Percentiles rank a stretch among this genome's conserved stretches.
These are phyloP conservation scores for Talaromyces trachyspermus DNA, from an alignment of 495 filamentous ascomycete species.

Conservation along the genomic window DNA sequence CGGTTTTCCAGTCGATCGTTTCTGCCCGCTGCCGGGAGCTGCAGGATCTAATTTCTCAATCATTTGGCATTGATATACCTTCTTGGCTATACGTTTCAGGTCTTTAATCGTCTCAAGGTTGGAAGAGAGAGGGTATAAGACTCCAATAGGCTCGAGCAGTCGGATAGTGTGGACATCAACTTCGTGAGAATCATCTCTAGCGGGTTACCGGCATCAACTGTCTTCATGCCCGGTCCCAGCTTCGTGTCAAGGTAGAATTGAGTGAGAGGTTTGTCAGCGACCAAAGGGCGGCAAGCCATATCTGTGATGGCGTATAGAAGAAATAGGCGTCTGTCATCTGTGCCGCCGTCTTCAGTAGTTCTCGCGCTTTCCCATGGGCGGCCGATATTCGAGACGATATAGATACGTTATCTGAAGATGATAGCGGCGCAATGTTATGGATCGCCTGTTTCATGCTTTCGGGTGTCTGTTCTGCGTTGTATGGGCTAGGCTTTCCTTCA, in stretches of 20 bases:
- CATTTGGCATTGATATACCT: constrained; percentile 72
- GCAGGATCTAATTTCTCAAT: constrained; percentile 48
- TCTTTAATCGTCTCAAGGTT: constrained; percentile 42
- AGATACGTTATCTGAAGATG: constrained; percentile 17
- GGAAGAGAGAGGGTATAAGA: constrained; percentile 34
- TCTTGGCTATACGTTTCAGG: constrained; percentile 57
- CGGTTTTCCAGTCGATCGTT: constrained; percentile 24
- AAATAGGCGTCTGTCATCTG: constrained; percentile 91
- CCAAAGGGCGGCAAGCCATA: constrained; percentile 75
- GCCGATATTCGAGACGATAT: constrained; percentile 46
- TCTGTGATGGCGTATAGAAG: constrained; percentile 89
- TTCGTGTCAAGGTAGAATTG: constrained; percentile 69
- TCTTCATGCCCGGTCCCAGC: constrained; percentile 29
- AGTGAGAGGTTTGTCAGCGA: constrained; percentile 66
- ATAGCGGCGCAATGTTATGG: constrained; percentile 19
- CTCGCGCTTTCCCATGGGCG: constrained; percentile 64
- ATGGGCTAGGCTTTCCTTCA: constrained; percentile 33
- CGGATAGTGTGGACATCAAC: constrained; percentile 31
- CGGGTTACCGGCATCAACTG: constrained; percentile 16
- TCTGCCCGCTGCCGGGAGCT: constrained; percentile 28
- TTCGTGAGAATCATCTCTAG: constrained; percentile 32
- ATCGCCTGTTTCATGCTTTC: constrained; percentile 28
- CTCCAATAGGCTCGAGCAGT: constrained; percentile 31
- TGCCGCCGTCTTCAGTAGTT: constrained; percentile 68
- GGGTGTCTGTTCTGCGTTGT: constrained; percentile 26